phyloP scores from a whole-genome alignment of 2,329 filamentous ascomycete species.

The Fusarium poae region DNA sequence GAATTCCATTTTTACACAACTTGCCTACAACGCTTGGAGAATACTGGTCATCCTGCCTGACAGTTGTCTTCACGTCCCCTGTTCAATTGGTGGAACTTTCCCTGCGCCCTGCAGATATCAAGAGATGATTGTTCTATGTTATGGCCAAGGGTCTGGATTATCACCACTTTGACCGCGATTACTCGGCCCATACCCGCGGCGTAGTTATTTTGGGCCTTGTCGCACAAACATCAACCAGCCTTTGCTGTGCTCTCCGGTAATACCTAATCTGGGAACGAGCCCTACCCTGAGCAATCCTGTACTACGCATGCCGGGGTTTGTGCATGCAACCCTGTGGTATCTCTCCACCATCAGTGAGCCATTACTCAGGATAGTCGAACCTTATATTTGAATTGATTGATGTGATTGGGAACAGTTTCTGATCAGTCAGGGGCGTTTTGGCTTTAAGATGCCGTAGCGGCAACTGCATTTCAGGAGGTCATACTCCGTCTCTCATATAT shows the following conservation, averaged over 20 bases:
- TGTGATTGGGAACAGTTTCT: conserved; percentile 19
- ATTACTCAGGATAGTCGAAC: conserved; percentile 32
- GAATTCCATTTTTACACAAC: not conserved
- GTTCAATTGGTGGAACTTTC: conserved; percentile 39
- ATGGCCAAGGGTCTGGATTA: conserved; percentile 32
- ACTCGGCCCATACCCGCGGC: conserved; percentile 26
- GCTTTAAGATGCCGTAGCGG: not conserved
- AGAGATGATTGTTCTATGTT: conserved; percentile 4
- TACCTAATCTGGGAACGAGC: conserved; percentile 32
- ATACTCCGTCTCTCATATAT: not conserved
- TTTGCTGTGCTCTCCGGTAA: conserved; percentile 14
- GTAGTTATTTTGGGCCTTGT: conserved; percentile 21
- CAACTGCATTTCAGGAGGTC: conserved; percentile 1
- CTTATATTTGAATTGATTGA: conserved; percentile 25
- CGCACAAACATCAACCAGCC: conserved; percentile 15
- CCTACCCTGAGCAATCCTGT: conserved; percentile 26
- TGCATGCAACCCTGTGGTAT: conserved; percentile 31
- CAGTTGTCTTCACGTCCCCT: conserved; percentile 3
- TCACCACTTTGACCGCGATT: conserved; percentile 27
- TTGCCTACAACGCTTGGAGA: not conserved
- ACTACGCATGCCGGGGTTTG: conserved; percentile 27
- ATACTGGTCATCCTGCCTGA: not conserved
- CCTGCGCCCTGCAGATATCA: conserved; percentile 5
- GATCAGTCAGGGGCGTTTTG: not conserved
- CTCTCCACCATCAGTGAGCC: conserved; percentile 25